Evolutionary conservation across 306 rosid genomes (phyloP).

Genomic region (Sicyos baderoa): DNA sequence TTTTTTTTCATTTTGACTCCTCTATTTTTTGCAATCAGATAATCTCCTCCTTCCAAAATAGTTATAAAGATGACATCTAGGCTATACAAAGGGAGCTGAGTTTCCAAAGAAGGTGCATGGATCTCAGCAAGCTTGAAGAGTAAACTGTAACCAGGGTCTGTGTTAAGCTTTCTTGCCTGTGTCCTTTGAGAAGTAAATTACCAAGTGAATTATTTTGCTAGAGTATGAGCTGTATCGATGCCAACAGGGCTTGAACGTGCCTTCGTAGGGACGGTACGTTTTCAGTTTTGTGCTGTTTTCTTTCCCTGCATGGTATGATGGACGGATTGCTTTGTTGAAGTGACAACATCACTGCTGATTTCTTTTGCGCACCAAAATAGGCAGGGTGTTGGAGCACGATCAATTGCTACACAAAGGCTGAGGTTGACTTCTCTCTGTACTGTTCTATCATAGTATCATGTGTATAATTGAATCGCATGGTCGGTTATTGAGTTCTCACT

Average conservation of each 20-base stretch:
- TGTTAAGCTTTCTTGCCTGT: neutral
- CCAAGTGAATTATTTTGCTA: no score
- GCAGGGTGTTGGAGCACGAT: neutral
- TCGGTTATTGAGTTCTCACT: neutral
- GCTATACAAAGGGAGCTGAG: neutral
- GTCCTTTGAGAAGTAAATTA: neutral
- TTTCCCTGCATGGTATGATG: no score
- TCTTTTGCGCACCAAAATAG: neutral
- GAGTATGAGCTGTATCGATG: no score
- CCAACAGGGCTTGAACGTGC: no score
- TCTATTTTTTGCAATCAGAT: neutral
- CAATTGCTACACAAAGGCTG: constrained; percentile 13
- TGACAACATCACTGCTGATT: no score
- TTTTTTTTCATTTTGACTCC: constrained; percentile 1
- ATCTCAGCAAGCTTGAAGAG: neutral
- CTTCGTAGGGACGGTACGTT: no score
- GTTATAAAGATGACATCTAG: neutral
- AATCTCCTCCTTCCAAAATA: neutral
- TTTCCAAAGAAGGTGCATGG: neutral
- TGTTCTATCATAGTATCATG: neutral
- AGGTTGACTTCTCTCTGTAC: constrained; percentile 12
- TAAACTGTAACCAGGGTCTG: neutral
- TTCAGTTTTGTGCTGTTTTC: no score
- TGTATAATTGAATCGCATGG: neutral
- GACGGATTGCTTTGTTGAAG: no score